Conservation (phyloP, 1,284 basidiomycete species). For the Volvariella surrecta region DNA sequence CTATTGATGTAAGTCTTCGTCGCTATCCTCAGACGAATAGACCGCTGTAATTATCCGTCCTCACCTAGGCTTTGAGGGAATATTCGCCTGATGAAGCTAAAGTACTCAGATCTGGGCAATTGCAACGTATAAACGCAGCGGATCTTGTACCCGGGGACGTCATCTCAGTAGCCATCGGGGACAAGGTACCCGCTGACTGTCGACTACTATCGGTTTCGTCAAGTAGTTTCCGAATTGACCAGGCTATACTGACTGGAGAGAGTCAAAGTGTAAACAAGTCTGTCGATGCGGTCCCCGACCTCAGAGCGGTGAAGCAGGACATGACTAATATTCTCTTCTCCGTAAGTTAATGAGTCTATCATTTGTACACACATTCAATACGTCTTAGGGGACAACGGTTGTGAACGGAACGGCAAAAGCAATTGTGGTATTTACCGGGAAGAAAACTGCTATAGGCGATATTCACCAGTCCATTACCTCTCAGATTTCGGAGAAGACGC, state of each 20-base stretch:
- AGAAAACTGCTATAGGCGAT: slow-evolving; percentile 85
- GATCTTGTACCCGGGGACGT: slow-evolving; percentile 93
- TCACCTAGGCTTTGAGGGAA: slow-evolving; percentile 86
- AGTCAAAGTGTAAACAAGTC: slow-evolving; percentile 83
- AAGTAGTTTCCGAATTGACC: slow-evolving; percentile 88
- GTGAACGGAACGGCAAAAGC: slow-evolving; percentile 86
- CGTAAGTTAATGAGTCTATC: slow-evolving; percentile 31
- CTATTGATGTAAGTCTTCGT: slow-evolving; percentile 74
- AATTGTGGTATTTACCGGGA: slow-evolving; percentile 80
- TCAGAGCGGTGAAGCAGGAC: slow-evolving; percentile 87
- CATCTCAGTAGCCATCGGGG: slow-evolving; percentile 82
- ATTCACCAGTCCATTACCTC: slow-evolving; percentile 91
- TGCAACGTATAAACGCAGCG: slow-evolving; percentile 72
- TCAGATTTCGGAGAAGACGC: slow-evolving; percentile 89
- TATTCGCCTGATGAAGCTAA: slow-evolving; percentile 95
- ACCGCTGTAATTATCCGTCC: slow-evolving; percentile 9
- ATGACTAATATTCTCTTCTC: slow-evolving; percentile 94
- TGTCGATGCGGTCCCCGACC: slow-evolving; percentile 55
- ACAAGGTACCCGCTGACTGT: slow-evolving; percentile 93
- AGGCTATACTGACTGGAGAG: slow-evolving; percentile 93
- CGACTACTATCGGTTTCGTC: slow-evolving; percentile 83
- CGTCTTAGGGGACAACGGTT: slow-evolving; percentile 80
- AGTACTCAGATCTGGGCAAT: slow-evolving; percentile 68
- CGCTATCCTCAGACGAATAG: slow-evolving; percentile 5
- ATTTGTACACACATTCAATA: not conserved